Base-by-base conservation (phyloP, 805 yeast species). In the Lachancea quebecensis region DNA sequence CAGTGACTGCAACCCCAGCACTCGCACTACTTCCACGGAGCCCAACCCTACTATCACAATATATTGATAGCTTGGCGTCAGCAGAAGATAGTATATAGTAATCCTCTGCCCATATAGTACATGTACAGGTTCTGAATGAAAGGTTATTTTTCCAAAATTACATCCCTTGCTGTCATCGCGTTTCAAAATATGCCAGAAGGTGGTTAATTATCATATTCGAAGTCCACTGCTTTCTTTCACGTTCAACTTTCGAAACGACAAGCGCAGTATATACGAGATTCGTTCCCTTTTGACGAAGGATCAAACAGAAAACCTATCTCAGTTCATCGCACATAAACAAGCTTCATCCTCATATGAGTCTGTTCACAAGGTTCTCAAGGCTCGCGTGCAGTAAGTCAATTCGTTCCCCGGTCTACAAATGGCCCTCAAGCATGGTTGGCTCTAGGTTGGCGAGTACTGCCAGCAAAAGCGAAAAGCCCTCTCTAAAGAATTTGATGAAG, bases 401-500 rank as follows among this genome's bases (percentile, higher is more conserved):
- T 33, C 32, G 21, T 14, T 10, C 25, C 7, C 31, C 38, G 17
- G 10, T 27, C 25, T 21, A 9, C 14, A 40, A 14, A 14, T 21
- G 35, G 38, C 18, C 38, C n/a, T 33, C 28, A 10, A n/a, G 15
- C 30, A 28, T 40, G 36, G 27, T 21, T n/a, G 27, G 37, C 34
- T n/a, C 27, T 31, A 35, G 45, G 10, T 42, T 42, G 14, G 30
- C 31, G 5, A 25, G 36, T 11, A 37, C 39, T 33, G 36, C 27
- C 9, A 27, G 29, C 33, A 28, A 39, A 9, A 41, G 41, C 18
- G 54, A 54, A 52, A 61, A 57, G 37, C 57, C 55, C 8, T 69
- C 71, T 3, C 54, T 71, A 33, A 86, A 79, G 62, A 81, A 77
- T 10, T 70, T 93, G 50, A 74, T 85, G 57, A 82, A 85, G 59